These are phyloP conservation scores for Brettanomyces naardenensis DNA, from an alignment of 805 yeast species.

Conservation along the genomic window DNA sequence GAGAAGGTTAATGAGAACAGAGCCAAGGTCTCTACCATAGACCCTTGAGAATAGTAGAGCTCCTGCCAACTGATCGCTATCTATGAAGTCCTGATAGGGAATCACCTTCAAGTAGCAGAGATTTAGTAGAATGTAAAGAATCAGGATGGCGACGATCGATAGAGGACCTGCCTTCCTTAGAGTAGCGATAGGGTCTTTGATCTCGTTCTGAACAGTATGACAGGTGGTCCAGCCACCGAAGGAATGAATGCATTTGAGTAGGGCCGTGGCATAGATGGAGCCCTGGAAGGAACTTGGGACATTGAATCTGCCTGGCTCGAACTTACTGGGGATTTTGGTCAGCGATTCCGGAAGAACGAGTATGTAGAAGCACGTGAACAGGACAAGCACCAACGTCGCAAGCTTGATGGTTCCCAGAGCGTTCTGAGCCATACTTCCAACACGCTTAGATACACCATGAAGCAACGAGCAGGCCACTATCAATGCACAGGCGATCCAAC, in stretches of 20 bases:
- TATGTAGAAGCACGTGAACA: slow-evolving; percentile 51
- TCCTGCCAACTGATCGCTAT: slow-evolving; percentile 43
- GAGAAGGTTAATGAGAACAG: slow-evolving; percentile 37
- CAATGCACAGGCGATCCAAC: slow-evolving; percentile 33
- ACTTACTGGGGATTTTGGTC: slow-evolving; percentile 37
- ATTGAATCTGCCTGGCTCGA: slow-evolving; percentile 23
- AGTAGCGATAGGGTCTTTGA: slow-evolving; percentile 43
- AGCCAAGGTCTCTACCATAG: slow-evolving; percentile 42
- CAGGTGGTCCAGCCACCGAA: slow-evolving; percentile 49
- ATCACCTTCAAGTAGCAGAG: slow-evolving; percentile 43
- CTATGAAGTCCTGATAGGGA: slow-evolving; percentile 36
- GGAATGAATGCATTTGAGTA: slow-evolving; percentile 45
- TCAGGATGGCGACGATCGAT: slow-evolving; percentile 33
- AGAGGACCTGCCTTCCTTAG: slow-evolving; percentile 47
- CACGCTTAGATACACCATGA: slow-evolving; percentile 52
- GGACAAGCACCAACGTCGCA: slow-evolving; percentile 43
- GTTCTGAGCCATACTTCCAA: slow-evolving; percentile 57
- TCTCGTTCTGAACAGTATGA: slow-evolving; percentile 47
- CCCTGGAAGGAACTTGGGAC: slow-evolving; percentile 17
- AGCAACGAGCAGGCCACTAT: slow-evolving; percentile 31
- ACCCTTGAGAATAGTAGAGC: slow-evolving; percentile 42
- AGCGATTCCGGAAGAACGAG: slow-evolving; percentile 37
- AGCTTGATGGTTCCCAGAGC: slow-evolving; percentile 56
- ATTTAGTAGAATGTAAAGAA: slow-evolving; percentile 41
- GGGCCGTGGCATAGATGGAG: slow-evolving; percentile 39